Evolutionary conservation across 2,329 filamentous ascomycete genomes (phyloP), one percentile per base, ranked within the genome.

Genomic region (Aspergillus glaucus): DNA sequence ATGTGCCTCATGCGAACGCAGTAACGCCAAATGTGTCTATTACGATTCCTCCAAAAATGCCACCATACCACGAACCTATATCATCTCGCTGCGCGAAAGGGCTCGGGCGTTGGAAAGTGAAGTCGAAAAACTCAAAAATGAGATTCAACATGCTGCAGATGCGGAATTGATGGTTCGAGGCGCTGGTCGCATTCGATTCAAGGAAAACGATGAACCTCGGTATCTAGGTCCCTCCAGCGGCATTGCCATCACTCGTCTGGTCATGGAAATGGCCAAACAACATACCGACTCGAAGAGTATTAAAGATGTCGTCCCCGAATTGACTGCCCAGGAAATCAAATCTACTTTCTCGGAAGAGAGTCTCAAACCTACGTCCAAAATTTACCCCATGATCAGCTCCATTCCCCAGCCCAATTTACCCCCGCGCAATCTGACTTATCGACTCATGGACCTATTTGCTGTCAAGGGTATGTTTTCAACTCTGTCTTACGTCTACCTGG

Each of bases 181-280:
- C 0, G 88, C 88, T 19, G 91, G 90, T 22, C 80, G 92, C 57
- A 88, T 97, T 59, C 86, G 85, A 40, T 81, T 97, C 46, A 84
- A 86, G 61, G 88, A 92, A 60, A 84, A 85, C 48, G 89, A 95
- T 65, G 92, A 96, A 69, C 84, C 88, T 14, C 87, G 92, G 54
- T 97, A 93, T 65, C 76, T 98, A 2, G 93, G 93, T 0, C 88
- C 93, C 2, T 95, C 91, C 44, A 97, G 92, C 66, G 93, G 92
- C 51, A 95, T 96, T 61, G 88, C 90, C 63, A 95, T 97, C 75
- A 95, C 91, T 10, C 84, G 92, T 26, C 78, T 97, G 57, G 85
- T 98, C 9, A 96, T 98, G 87, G 91, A 96, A 66, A 84, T 95
- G 69, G 92, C 92, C 46, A 97, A 95, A 72, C 86, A 90, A 54